phyloP scores from a whole-genome alignment of 2,329 filamentous ascomycete genomes.

The Blastomyces parvus region DNA sequence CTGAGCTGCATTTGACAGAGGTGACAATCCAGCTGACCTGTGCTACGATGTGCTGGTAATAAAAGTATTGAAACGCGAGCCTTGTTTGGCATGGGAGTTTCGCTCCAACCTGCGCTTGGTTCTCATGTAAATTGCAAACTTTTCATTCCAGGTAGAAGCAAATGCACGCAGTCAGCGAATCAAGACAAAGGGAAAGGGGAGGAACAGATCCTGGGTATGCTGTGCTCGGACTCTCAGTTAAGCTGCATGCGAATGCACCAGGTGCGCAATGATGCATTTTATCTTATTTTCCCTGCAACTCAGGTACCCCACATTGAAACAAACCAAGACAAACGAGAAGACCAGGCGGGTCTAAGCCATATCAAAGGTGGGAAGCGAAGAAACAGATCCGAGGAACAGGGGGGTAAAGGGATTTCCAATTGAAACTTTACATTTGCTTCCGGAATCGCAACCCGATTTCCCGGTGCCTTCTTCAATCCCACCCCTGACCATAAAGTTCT shows the following conservation, averaged over 20 bases:
- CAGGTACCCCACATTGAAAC: no score
- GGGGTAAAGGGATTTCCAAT: neutral
- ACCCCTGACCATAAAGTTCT: neutral
- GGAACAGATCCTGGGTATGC: neutral
- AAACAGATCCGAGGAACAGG: neutral
- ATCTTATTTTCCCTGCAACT: neutral
- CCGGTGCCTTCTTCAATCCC: neutral
- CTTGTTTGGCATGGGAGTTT: neutral
- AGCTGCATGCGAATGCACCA: neutral
- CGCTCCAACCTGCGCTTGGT: neutral
- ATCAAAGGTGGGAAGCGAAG: neutral
- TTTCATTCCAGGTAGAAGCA: neutral
- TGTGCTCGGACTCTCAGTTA: neutral
- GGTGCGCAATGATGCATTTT: neutral
- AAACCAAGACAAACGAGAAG: neutral
- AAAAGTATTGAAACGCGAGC: neutral
- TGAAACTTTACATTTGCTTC: neutral
- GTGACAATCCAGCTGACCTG: constrained; percentile 4
- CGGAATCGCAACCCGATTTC: neutral
- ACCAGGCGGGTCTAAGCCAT: neutral
- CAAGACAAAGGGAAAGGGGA: neutral
- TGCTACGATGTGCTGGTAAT: neutral
- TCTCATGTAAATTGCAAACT: neutral
- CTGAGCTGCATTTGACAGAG: neutral
- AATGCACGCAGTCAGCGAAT: neutral